Base-by-base conservation (phyloP, 2,329 filamentous ascomycete genomes). In the Apiospora malaysiana region DNA sequence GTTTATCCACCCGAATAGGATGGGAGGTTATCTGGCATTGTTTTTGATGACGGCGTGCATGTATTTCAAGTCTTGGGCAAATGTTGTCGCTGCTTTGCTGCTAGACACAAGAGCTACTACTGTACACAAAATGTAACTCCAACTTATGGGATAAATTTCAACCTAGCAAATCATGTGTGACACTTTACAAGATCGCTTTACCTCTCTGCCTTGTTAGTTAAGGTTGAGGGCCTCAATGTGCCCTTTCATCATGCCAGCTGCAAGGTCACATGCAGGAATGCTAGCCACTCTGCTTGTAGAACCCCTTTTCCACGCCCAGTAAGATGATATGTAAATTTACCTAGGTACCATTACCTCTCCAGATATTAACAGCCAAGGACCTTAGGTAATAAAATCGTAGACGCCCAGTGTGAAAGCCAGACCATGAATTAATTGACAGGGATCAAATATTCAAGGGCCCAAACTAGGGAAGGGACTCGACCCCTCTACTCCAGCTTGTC, bases 401-500 rank as follows among this genome's bases (percentile, higher is more conserved):
- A 42, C 8, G 8, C 4, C 8, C 12, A 42, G 8, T 14, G 10
- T 42, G 40, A 42, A 42, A 5, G 9, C 42, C 16, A 1, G 42
- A 16, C 42, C 42, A 45, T 32, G 4, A 21, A 56, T 56, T 56
- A 5, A 32, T 37, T 18, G 51, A 37, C 51, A 59, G 51, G 51
- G 51, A n/a, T 59, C 51, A 12, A 56, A 32, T 14, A 9, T n/a
- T 63, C 56, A 63, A 21, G 56, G 27, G 21, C 56, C 56, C 32
- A 40, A 40, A 18, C 51, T n/a, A 63, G 32, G 32, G 27, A 32
- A 40, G 56, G 27, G 3, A 40, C n/a, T 63, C 18, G 32, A 63
- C 56, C 56, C 56, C 56, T 63, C 56, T 40, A 63, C 56, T 63
- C 56, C 56, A 23, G 56, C 32, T 63, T 37, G 18, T 63, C 56